phyloP scores from a whole-genome alignment of 139 green algal species.

The Raphidocelis subcapitata region DNA sequence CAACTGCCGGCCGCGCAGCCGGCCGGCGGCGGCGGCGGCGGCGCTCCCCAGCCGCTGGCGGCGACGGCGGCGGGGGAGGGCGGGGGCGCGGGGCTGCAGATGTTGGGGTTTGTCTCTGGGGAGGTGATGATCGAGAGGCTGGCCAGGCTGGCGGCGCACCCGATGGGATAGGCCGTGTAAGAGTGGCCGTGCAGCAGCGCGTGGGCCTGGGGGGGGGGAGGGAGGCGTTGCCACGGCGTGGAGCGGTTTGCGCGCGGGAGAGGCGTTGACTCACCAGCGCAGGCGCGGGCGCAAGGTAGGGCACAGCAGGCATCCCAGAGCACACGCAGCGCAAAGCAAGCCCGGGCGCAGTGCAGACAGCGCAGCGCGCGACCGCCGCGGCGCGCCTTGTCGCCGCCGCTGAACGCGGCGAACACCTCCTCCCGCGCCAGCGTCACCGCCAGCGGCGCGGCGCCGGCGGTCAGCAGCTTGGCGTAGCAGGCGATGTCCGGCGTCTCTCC shows the following conservation, averaged over 20 bases:
- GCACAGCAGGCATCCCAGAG: too few relatives aligned
- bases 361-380: too few relatives aligned
- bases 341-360: too few relatives aligned
- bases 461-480: constrained; percentile 95
- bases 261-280: too few relatives aligned
- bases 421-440: constrained; percentile 80
- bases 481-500: constrained; percentile 85
- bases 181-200: constrained; percentile 98
- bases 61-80: constrained; percentile 20
- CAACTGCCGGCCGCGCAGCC: too few relatives aligned
- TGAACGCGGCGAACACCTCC: constrained; percentile 85
- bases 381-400: constrained; percentile 62
- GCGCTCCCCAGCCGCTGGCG: neutral
- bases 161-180: constrained; percentile 92
- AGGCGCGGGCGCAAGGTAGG: too few relatives aligned
- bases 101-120: constrained; percentile 75
- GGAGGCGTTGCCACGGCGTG: too few relatives aligned
- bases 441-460: constrained; percentile 73
- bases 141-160: constrained; percentile 75
- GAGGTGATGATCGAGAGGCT: constrained; percentile 66
- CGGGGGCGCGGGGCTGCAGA: constrained; percentile 36
- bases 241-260: too few relatives aligned
- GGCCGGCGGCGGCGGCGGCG: too few relatives aligned
- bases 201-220: constrained; percentile 32
- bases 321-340: too few relatives aligned